These are phyloP conservation scores for Akebia trifoliata DNA, from an alignment of 164 flowering plant genomes.

Conservation along the genomic window DNA sequence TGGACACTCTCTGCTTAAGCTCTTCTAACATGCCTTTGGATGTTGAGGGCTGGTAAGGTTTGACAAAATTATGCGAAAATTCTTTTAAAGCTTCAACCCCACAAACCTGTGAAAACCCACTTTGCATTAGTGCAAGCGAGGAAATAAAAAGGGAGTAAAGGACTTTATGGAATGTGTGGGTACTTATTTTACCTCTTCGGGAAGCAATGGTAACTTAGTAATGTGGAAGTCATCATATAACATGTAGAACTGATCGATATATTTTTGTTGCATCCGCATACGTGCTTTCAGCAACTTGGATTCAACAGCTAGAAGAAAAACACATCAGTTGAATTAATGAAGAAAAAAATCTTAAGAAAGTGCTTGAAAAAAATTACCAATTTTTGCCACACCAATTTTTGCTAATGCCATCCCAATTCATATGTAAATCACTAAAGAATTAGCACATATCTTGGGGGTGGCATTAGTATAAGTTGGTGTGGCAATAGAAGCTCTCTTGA, in stretches of 20 bases:
- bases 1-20: conserved; percentile 52
- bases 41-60: conserved; percentile 52
- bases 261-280: conserved; percentile 93
- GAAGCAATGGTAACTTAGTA: conserved; percentile 84
- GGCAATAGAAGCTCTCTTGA: too few relatives aligned
- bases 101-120: conserved; percentile 66
- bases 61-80: conserved; percentile 52
- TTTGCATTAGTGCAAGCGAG: too few relatives aligned
- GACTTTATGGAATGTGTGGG: too few relatives aligned
- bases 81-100: conserved; percentile 76
- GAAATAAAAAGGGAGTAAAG: too few relatives aligned
- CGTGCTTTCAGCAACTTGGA: conserved; percentile 91
- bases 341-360: neutral
- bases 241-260: conserved; percentile 91
- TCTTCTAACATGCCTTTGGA: conserved; percentile 47
- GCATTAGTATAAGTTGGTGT: too few relatives aligned
- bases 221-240: conserved; percentile 90
- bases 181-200: conserved; percentile 82
- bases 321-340: conserved; percentile 13
- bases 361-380: too few relatives aligned
- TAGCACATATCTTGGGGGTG: too few relatives aligned
- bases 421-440: too few relatives aligned
- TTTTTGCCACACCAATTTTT: too few relatives aligned
- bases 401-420: too few relatives aligned
- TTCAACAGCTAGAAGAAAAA: conserved; percentile 78